These are phyloP conservation scores for Sarocladiaceae sp. DNA, from an alignment of 2,329 filamentous ascomycete species.

Conservation along the genomic window DNA sequence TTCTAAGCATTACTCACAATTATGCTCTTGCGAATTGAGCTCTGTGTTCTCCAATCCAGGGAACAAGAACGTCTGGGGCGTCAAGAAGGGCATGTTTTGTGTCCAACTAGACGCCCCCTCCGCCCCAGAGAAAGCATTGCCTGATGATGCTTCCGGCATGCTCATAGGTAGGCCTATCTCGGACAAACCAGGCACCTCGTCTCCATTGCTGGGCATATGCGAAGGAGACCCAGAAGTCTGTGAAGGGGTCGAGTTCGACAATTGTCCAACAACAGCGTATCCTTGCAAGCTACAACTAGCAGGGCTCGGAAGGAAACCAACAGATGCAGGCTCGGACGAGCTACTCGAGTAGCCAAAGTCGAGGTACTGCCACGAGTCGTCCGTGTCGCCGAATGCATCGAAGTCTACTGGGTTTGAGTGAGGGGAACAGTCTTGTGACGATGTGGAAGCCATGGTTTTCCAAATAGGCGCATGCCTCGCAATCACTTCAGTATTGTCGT, in stretches of 20 bases:
- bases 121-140: not conserved
- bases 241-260: slow-evolving; percentile 22
- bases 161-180: not conserved
- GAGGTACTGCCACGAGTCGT: slow-evolving; percentile 38
- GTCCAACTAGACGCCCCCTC: slow-evolving; percentile 4
- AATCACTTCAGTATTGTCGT: no score
- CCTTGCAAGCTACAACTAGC: slow-evolving; percentile 44
- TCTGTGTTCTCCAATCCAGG: slow-evolving; percentile 21
- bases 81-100: slow-evolving; percentile 26
- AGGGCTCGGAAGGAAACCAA: slow-evolving; percentile 43
- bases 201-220: slow-evolving; percentile 31
- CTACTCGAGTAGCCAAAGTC: slow-evolving; percentile 28
- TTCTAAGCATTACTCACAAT: slow-evolving; percentile 21
- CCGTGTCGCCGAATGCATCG: slow-evolving; percentile 30
- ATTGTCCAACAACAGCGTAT: slow-evolving; percentile 39
- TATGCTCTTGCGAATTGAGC: slow-evolving; percentile 21
- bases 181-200: no score
- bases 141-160: not conserved
- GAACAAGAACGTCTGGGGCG: slow-evolving; percentile 34
- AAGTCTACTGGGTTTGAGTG: slow-evolving; percentile 33
- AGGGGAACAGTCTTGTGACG: slow-evolving; percentile 31
- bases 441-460: slow-evolving; percentile 27
- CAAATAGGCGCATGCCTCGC: no score
- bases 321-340: slow-evolving; percentile 29
- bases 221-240: slow-evolving; percentile 29